Evolutionary conservation across 2,329 filamentous ascomycete species (phyloP).

Genomic region (Macrophomina tecta): DNA sequence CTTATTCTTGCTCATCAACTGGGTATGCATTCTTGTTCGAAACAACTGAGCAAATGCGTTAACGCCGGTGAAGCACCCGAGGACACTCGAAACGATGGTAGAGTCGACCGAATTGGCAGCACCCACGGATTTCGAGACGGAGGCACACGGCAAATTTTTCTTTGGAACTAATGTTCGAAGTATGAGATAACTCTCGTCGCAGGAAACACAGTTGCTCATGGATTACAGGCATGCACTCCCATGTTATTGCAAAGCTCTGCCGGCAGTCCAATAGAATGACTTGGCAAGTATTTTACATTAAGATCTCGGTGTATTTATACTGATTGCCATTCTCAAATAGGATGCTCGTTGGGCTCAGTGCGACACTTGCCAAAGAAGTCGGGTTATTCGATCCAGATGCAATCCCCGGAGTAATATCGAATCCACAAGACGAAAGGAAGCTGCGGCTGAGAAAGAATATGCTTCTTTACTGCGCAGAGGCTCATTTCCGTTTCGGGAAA

Average conservation of each 20-base stretch:
- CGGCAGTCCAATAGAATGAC: conserved; percentile 21
- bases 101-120: conserved; percentile 11
- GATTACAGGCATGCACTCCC: conserved; percentile 3
- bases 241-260: background rate
- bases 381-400: conserved; percentile 12
- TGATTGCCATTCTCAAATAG: background rate
- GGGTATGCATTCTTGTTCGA: background rate
- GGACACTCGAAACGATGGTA: conserved; percentile 10
- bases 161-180: conserved; percentile 9
- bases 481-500: conserved; percentile 8
- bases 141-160: conserved; percentile 18
- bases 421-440: background rate
- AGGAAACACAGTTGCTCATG: background rate
- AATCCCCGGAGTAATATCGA: background rate
- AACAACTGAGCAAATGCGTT: background rate
- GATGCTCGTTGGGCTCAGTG: conserved; percentile 17
- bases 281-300: background rate
- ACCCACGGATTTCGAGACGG: conserved; percentile 19
- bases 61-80: conserved; percentile 9
- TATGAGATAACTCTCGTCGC: background rate
- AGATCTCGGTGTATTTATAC: background rate
- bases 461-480: conserved; percentile 9
- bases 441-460: conserved; percentile 11
- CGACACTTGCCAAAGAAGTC: conserved; percentile 17
- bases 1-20: conserved; percentile 8